Percentiles rank a stretch among this genome's conserved stretches.
These are phyloP conservation scores for Arthrocladium fulminans DNA, from an alignment of 2,329 filamentous ascomycete genomes.

Conservation along the genomic window DNA sequence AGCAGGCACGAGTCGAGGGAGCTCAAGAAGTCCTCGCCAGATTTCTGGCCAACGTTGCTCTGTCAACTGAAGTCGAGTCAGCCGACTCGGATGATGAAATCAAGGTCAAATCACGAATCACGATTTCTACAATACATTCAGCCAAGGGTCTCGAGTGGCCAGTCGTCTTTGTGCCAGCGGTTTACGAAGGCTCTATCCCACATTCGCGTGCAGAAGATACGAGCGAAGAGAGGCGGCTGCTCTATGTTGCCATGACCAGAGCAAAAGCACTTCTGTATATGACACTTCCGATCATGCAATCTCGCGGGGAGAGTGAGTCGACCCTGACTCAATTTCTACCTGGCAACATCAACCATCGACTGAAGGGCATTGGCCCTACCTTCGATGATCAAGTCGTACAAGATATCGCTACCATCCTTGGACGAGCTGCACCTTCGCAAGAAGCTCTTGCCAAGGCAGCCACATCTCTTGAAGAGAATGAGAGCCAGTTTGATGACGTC, in stretches of 20 bases:
- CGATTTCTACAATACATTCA: constrained; percentile 91
- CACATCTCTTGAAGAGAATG: constrained; percentile 32
- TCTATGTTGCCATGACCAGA: constrained; percentile 96
- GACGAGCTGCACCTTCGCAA: constrained; percentile 51
- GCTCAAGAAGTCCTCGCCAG: constrained; percentile 59
- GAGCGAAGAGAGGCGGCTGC: constrained; percentile 75
- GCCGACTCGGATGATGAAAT: constrained; percentile 53
- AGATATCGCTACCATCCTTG: constrained; percentile 62
- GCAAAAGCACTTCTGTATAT: constrained; percentile 80
- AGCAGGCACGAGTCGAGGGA: constrained; percentile 47
- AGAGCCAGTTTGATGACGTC: constrained; percentile 55
- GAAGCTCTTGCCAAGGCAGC: constrained; percentile 45
- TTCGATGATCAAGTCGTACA: constrained; percentile 55
- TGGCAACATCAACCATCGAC: constrained; percentile 41
- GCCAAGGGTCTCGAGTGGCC: constrained; percentile 97
- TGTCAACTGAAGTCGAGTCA: constrained; percentile 70
- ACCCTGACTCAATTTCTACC: constrained; percentile 66
- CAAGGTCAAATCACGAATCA: constrained; percentile 53
- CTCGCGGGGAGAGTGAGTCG: constrained; percentile 51
- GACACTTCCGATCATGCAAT: constrained; percentile 64
- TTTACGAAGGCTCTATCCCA: constrained; percentile 83
- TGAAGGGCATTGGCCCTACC: constrained; percentile 58
- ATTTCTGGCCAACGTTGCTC: constrained; percentile 81
- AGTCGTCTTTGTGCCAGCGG: constrained; percentile 81
- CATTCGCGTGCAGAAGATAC: constrained; percentile 77